These are phyloP conservation scores for Thraustotheca clavata DNA, from an alignment of 352 stramenopile genomes.

Conservation along the genomic window DNA sequence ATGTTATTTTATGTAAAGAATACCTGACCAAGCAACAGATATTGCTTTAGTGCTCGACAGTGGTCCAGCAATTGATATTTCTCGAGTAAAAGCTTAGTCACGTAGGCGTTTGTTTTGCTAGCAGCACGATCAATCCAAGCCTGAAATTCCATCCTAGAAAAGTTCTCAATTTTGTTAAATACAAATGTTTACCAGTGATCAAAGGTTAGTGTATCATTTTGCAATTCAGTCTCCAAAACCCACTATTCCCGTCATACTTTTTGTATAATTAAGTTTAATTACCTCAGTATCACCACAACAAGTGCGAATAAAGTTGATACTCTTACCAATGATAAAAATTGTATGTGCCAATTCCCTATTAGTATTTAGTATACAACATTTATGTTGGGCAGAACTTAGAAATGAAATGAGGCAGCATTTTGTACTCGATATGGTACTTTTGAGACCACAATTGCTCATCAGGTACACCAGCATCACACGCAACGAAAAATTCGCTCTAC, in stretches of 20 bases:
- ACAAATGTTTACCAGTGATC: conserved; percentile 6
- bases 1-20: neutral
- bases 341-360: conserved; percentile 84
- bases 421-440: conserved; percentile 76
- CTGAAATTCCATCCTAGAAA: conserved; percentile 21
- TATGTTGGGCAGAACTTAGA: conserved; percentile 39
- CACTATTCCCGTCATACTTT: conserved; percentile 32
- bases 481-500: conserved; percentile 83
- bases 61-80: conserved; percentile 93
- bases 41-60: conserved; percentile 94
- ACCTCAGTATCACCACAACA: conserved; percentile 91
- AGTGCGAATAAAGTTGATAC: conserved; percentile 97
- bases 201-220: conserved; percentile 12
- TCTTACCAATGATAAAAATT: conserved; percentile 95
- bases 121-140: conserved; percentile 72
- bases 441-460: conserved; percentile 80
- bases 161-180: neutral
- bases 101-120: conserved; percentile 75
- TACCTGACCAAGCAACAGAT: conserved; percentile 96
- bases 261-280: neutral
- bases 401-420: conserved; percentile 85
- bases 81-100: conserved; percentile 89
- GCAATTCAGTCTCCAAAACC: conserved; percentile 49
- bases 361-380: neutral
- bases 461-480: conserved; percentile 51